Percentiles rank a stretch among this genome's conserved stretches.
These are phyloP conservation scores for Leucocoprinus leucothites DNA, from an alignment of 768 basidiomycete genomes.

Conservation along the genomic window DNA sequence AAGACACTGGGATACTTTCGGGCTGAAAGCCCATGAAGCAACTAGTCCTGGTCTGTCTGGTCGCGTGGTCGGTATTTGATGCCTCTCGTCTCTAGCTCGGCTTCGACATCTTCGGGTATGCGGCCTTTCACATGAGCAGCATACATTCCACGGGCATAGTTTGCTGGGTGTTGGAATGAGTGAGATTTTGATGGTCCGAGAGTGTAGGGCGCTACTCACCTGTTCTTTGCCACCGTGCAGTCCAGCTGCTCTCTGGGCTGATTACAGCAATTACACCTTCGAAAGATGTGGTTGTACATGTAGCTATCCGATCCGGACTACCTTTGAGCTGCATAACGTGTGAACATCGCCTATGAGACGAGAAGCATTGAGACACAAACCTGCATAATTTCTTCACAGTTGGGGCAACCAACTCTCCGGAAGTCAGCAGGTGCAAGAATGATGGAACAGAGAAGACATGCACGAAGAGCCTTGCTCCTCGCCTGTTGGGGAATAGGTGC, in stretches of 20 bases:
- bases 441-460: constrained; percentile 92
- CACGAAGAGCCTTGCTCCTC: constrained; percentile 74
- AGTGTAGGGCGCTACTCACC: constrained; percentile 45
- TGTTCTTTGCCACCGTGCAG: constrained; percentile 93
- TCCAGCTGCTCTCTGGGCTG: constrained; percentile 89
- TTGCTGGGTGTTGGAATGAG: constrained; percentile 40
- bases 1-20: background rate
- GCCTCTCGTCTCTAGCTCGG: constrained; percentile 70
- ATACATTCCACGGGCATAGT: constrained; percentile 90
- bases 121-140: constrained; percentile 87
- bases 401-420: constrained; percentile 85
- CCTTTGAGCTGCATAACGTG: constrained; percentile 70
- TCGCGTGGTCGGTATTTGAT: constrained; percentile 87
- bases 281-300: constrained; percentile 89
- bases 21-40: background rate
- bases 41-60: constrained; percentile 68
- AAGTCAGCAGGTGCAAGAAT: constrained; percentile 85
- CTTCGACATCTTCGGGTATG: constrained; percentile 82
- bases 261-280: constrained; percentile 90
- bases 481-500: constrained; percentile 50
- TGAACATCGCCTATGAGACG: background rate
- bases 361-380: constrained; percentile 36
- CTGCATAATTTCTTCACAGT: constrained; percentile 94
- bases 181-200: background rate
- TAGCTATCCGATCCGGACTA: constrained; percentile 73